Evolutionary conservation across 192 early-diverging fungal genomes (phyloP), one percentile per base, ranked within the genome.

Genomic region (Geranomyces michiganensis): DNA sequence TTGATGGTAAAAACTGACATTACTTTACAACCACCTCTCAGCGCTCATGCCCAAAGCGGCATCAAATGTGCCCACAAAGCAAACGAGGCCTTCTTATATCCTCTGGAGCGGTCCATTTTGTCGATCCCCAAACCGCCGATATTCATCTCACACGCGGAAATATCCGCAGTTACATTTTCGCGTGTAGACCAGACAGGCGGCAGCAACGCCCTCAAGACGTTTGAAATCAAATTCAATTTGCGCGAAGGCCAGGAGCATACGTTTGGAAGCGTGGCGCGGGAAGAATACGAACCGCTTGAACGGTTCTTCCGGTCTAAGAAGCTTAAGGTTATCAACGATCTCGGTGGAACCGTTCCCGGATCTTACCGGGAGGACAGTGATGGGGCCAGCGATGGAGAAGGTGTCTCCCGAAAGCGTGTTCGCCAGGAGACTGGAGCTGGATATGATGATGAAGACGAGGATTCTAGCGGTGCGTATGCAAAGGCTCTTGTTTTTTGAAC

Each of bases 41-140:
- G 91, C 56, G 86, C 89, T 58, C 92, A 94, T 65, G 87, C 84
- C 29, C 80, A 91, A 19, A 81, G 84, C 58, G 95, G 93, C 21
- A 80, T 99, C 76, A 96, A 97, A 78, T 96, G 93, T 66, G 95
- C 94, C 31, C 89, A 93, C 84, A 99, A 97, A 81, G 95, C 97
- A 36, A 96, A 92, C 84, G 97, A 99, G 74, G 93, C 93, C 65
- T 90, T 90, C 56, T 77, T 99, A 26, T 99, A 96, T 65, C 96
- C 94, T 2, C 83, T 97, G 47, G 96, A 96, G 66, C 94, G 94
- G 74, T 90, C 89, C n/a, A 90, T 99, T 70, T 44, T 99, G 51
- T 95, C 96, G 65, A 90, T 96, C 56, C 93, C 93, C 41, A 99
- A 99, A 76, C 96, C 95, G 0, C 83, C 94, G n/a, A 92, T 91